Base-by-base conservation (phyloP, 2,329 filamentous ascomycete genomes). In the Rhinocladiella mackenziei region DNA sequence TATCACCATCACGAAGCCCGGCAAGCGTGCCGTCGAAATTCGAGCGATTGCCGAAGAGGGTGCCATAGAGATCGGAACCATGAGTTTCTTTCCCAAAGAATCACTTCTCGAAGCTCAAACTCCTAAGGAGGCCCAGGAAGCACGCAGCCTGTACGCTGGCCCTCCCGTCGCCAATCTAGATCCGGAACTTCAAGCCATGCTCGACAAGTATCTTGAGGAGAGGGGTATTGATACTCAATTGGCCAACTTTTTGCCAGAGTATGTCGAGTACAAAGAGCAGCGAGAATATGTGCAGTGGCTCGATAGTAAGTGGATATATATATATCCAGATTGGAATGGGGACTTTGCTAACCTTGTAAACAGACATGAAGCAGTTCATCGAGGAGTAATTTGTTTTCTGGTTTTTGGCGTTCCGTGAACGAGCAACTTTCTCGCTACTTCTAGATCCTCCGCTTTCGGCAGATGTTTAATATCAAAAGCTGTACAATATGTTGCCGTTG, bases 241-340 rank as follows among this genome's bases (percentile, higher is more conserved):
- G 59, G 91, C 89, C 41, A 72, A 89, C 56, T 96, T 97, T 68
- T 83, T 94, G 32, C 88, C 89, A 26, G 89, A 97, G 66, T 98
- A 95, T 72, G 89, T 97, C 62, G 89, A 97, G 65, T 80, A 86
- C 70, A 98, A 98, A 83, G 92, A 98, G 80, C 91, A 97, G 80
- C 85, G 82, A 71, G 92, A 98, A 77, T 98, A 98, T 69, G 73
- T 94, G 51, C 73, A 77, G 56, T 98, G 94, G 92, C 73, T 98
- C 66, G 78, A 81, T 67, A 80, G 77, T 77, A 66, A 67, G 74
- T 67, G 6, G 2, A 20, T 60, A 41, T 43, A 3, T n/a, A n/a
- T n/a, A n/a, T n/a, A n/a, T 30, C 20, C 14, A 17, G 18, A 37
- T 26, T 33, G 29, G 30, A 23, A 8, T 18, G 35, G 14, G 22